Percentiles rank a stretch among this genome's conserved stretches.
Evolutionary conservation across 768 basidiomycete genomes (phyloP).

Genomic region (Leccinum ochraceum): DNA sequence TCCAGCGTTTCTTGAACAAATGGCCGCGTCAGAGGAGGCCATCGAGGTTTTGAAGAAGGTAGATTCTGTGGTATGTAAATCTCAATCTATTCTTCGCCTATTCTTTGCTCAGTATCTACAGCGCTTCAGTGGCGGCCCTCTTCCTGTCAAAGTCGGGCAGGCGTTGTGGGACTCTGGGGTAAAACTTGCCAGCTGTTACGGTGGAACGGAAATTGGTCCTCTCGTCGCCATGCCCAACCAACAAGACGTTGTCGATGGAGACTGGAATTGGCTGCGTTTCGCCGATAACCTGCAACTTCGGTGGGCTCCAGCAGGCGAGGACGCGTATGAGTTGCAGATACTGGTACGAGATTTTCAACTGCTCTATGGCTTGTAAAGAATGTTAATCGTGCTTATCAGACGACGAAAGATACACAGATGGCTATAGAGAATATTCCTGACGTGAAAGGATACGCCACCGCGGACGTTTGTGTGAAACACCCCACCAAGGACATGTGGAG

Average conservation of each 20-base stretch:
- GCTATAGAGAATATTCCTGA: slow-evolving; percentile 40
- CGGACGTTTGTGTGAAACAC: slow-evolving; percentile 47
- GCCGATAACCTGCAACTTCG: slow-evolving; percentile 24
- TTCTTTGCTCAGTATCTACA: too few relatives aligned
- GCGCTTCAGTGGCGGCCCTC: slow-evolving; percentile 38
- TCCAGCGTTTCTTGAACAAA: slow-evolving; percentile 41
- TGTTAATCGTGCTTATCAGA: neutral
- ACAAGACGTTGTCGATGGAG: slow-evolving; percentile 19
- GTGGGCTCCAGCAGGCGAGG: slow-evolving; percentile 36
- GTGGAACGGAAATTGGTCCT: slow-evolving; percentile 34
- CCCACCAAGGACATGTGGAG: slow-evolving; percentile 43
- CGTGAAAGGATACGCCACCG: slow-evolving; percentile 41
- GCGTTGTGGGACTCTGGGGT: slow-evolving; percentile 36
- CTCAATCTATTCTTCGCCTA: neutral
- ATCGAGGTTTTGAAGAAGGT: slow-evolving; percentile 29
- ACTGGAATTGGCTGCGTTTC: slow-evolving; percentile 40
- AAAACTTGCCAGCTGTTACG: slow-evolving; percentile 35
- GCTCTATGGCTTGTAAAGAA: neutral
- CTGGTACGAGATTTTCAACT: slow-evolving; percentile 28
- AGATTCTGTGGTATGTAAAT: slow-evolving; percentile 30
- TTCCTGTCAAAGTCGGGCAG: slow-evolving; percentile 39
- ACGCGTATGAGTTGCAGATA: slow-evolving; percentile 39
- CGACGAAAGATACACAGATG: slow-evolving; percentile 2
- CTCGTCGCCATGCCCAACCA: slow-evolving; percentile 1
- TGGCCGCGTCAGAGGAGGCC: slow-evolving; percentile 29